Evolutionary conservation across 2,329 filamentous ascomycete species (phyloP).

Genomic region (Chrysoporthe cubensis): DNA sequence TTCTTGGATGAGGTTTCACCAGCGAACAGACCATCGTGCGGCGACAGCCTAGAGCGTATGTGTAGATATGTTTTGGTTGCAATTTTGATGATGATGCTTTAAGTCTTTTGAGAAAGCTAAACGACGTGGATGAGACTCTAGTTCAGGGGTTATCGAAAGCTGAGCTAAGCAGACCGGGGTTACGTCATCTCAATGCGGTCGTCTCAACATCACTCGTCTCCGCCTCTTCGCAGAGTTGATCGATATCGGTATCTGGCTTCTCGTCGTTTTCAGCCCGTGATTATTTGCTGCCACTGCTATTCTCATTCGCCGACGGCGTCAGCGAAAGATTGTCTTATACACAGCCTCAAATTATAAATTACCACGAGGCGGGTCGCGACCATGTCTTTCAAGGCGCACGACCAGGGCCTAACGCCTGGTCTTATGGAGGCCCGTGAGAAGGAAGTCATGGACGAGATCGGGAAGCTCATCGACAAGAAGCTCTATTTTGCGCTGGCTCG

Average conservation of each 20-base stretch:
- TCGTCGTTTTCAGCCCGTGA: not conserved
- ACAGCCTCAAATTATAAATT: not conserved
- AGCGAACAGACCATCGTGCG: no score
- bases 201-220: not conserved
- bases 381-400: constrained; percentile 27
- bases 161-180: not conserved
- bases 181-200: not conserved
- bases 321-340: not conserved
- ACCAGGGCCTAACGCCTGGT: constrained; percentile 22
- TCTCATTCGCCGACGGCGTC: not conserved
- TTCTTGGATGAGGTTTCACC: no score
- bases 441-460: constrained; percentile 28
- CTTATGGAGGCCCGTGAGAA: constrained; percentile 27
- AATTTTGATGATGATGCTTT: no score
- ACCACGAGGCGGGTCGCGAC: not conserved
- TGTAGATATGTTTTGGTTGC: no score
- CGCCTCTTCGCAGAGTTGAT: not conserved
- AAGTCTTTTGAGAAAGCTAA: not conserved
- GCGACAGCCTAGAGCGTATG: no score
- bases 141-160: not conserved
- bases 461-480: constrained; percentile 30
- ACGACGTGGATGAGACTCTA: not conserved
- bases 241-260: not conserved
- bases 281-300: not conserved
- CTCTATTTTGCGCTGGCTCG: constrained; percentile 26